Evolutionary conservation across 2,329 filamentous ascomycete genomes (phyloP).

Genomic region (Curvularia verruculosa): DNA sequence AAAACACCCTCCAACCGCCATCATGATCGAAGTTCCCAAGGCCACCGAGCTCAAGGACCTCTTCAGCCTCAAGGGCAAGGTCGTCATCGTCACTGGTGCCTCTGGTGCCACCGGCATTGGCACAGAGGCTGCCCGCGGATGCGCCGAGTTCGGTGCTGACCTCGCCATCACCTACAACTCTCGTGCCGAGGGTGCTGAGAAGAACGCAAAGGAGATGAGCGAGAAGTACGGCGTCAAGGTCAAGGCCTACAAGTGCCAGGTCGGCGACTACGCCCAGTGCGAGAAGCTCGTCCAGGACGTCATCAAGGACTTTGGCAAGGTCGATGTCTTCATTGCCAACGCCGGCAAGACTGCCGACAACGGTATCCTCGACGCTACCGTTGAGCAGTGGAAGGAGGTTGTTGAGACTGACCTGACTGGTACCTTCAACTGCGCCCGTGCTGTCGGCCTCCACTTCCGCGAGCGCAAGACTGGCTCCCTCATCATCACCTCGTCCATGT

Average conservation of each 20-base stretch:
- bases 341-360: constrained; percentile 72
- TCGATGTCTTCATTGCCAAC: constrained; percentile 72
- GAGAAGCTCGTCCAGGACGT: constrained; percentile 64
- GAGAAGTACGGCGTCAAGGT: constrained; percentile 68
- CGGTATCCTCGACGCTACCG: constrained; percentile 71
- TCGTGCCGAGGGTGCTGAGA: constrained; percentile 65
- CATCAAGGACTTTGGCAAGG: constrained; percentile 71
- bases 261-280: constrained; percentile 63
- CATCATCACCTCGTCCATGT: constrained; percentile 75
- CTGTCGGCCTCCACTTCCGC: constrained; percentile 80
- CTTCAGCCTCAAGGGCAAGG: constrained; percentile 60
- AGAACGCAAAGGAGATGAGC: constrained; percentile 67
- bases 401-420: constrained; percentile 88
- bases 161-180: constrained; percentile 71
- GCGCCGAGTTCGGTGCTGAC: constrained; percentile 68
- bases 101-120: constrained; percentile 71
- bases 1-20: constrained; percentile 50
- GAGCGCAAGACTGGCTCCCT: constrained; percentile 68
- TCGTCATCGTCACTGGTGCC: constrained; percentile 59
- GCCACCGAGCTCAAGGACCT: constrained; percentile 64
- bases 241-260: constrained; percentile 71
- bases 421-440: constrained; percentile 84
- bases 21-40: constrained; percentile 57
- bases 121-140: constrained; percentile 69
- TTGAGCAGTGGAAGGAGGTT: constrained; percentile 77